Base-by-base conservation (phyloP, 2,329 filamentous ascomycete species). In the Thelonectria discophora region DNA sequence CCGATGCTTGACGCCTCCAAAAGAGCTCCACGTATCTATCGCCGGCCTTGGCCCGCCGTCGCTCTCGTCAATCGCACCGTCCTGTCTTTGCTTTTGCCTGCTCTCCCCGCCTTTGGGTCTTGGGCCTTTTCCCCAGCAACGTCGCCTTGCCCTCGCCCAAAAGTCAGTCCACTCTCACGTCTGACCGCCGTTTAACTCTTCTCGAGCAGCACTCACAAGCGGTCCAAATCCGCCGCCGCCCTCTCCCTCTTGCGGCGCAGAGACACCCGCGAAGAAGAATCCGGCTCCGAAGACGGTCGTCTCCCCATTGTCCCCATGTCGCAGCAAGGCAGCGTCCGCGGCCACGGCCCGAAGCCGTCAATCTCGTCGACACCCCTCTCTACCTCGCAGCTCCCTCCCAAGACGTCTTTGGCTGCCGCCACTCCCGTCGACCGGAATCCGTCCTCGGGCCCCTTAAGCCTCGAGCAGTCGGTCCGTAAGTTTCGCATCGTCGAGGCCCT, bases 401-500 rank as follows among this genome's bases (percentile, higher is more conserved):
- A 64, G 34, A 54, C 59, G 9, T 72, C 72, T 70, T 59, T 75
- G 69, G 63, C 21, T 24, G 21, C 75, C 62, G 73, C 69, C 55
- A 63, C 72, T 65, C 69, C 71, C 42, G 81, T 82, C 21, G 15
- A 21, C 11, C 2, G 21, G 2, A 47, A 47, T 15, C 15, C n/a
- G n/a, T n/a, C 15, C 52, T 85, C 82, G 72, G 78, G 76, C 24
- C 78, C 74, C 37, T 9, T 37, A 6, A 88, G 87, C 21, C 91
- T 99, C 60, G 94, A 99, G 75, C 93, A 97, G 77, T 97, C 94
- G 0, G 93, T 99, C 55, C 88, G 91, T 74, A 94, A 97, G 68
- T 99, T 99, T 78, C 89, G 94, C 68, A 88, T 97, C 48, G 97
- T 98, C 74, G 95, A 98, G 79, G 91, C 94, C 43, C 82, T 99